Conservation (phyloP, 2,329 filamentous ascomycete species). For the Sclerotinia trifoliorum region DNA sequence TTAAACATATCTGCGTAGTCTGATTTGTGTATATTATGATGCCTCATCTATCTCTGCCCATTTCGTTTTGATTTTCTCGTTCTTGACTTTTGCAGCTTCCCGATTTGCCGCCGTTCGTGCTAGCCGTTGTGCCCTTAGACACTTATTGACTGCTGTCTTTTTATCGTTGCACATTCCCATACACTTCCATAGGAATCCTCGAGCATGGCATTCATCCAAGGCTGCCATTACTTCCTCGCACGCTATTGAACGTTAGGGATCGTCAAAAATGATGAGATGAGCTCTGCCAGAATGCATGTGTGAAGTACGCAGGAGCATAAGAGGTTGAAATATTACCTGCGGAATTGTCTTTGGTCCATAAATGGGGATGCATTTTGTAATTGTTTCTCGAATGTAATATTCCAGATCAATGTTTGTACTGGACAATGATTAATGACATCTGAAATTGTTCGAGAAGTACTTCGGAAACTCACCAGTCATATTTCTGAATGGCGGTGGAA, state of each 20-base stretch:
- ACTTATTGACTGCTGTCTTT: slow-evolving; percentile 81
- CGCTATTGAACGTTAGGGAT: slow-evolving; percentile 52
- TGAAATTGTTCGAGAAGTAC: neutral
- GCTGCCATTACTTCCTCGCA: slow-evolving; percentile 93
- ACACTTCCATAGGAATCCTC: slow-evolving; percentile 89
- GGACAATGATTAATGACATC: slow-evolving; percentile 10
- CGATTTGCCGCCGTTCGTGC: slow-evolving; percentile 78
- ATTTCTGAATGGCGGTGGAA: slow-evolving; percentile 16
- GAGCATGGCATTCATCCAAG: slow-evolving; percentile 92
- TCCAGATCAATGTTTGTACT: neutral
- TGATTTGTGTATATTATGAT: slow-evolving; percentile 46
- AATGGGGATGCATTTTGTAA: slow-evolving; percentile 86
- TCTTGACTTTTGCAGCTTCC: slow-evolving; percentile 65
- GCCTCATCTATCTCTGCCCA: slow-evolving; percentile 79
- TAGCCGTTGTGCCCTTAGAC: slow-evolving; percentile 75
- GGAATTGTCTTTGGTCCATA: slow-evolving; percentile 84
- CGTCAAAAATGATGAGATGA: slow-evolving; percentile 8
- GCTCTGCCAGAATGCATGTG: slow-evolving; percentile 8
- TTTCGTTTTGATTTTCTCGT: slow-evolving; percentile 69
- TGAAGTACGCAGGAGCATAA: neutral
- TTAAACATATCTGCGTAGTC: neutral
- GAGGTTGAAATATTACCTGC: slow-evolving; percentile 56
- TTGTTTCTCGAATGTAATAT: slow-evolving; percentile 5
- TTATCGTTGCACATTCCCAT: slow-evolving; percentile 85
- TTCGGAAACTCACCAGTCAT: slow-evolving; percentile 16